These are phyloP conservation scores for Nepenthes gracilis DNA, from an alignment of 148 eudicot species.

Conservation along the genomic window DNA sequence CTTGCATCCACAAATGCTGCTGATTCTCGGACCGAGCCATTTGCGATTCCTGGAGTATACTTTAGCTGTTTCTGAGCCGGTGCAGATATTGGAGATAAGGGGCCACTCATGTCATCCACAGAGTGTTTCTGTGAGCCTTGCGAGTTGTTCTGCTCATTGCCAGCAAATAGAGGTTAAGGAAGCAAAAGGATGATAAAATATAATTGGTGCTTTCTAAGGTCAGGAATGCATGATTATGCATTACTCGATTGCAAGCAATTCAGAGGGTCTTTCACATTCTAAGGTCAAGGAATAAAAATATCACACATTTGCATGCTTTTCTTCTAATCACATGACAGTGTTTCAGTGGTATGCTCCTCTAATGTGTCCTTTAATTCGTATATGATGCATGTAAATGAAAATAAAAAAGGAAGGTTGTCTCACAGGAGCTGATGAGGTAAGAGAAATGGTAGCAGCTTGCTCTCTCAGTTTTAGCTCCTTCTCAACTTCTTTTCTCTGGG, in stretches of 20 bases:
- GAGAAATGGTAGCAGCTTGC: constrained; percentile 61
- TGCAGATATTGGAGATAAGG: constrained; percentile 65
- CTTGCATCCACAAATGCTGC: constrained; percentile 71
- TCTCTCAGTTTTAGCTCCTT: constrained; percentile 89
- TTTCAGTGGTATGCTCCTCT: no score
- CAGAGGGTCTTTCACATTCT: no score
- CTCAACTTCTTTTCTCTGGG: constrained; percentile 81
- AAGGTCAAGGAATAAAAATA: no score
- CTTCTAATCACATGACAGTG: no score
- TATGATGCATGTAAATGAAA: neutral
- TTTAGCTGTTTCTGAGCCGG: constrained; percentile 95
- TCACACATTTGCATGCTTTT: no score
- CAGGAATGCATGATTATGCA: no score
- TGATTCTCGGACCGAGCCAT: constrained; percentile 62
- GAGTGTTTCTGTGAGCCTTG: constrained; percentile 52
- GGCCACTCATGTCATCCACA: constrained; percentile 60
- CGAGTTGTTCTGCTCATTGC: constrained; percentile 40
- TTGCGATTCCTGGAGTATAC: constrained; percentile 87
- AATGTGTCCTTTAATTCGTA: no score
- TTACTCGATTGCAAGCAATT: no score
- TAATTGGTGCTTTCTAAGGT: no score
- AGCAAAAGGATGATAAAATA: neutral
- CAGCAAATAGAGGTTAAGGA: neutral
- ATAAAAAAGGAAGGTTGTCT: constrained; percentile 11
- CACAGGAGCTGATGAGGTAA: constrained; percentile 60